phyloP scores from a whole-genome alignment of 2,329 filamentous ascomycete genomes.

The Penicillium capsulatum region DNA sequence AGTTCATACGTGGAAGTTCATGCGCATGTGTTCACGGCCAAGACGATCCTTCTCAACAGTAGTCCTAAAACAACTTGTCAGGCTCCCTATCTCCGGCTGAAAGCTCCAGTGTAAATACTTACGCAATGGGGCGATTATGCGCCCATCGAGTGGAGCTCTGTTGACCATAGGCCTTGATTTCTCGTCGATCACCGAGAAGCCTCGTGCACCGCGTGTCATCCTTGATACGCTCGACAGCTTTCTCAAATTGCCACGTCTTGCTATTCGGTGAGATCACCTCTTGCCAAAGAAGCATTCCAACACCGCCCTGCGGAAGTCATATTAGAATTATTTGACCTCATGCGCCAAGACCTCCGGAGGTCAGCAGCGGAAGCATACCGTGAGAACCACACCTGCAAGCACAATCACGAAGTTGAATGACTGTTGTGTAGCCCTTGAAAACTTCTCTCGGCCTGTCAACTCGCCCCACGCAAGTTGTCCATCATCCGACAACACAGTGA shows the following conservation, averaged over 20 bases:
- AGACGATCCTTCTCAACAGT: constrained; percentile 64
- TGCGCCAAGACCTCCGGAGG: neutral
- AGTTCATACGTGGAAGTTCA: constrained; percentile 72
- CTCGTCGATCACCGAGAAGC: constrained; percentile 67
- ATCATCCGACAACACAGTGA: constrained; percentile 83
- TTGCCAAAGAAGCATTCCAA: constrained; percentile 71
- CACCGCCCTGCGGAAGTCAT: constrained; percentile 56
- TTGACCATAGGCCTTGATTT: constrained; percentile 79
- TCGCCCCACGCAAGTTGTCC: constrained; percentile 77
- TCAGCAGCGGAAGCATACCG: constrained; percentile 50
- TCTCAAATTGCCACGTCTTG: constrained; percentile 84
- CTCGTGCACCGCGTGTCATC: constrained; percentile 66
- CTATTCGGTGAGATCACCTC: constrained; percentile 82
- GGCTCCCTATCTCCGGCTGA: neutral
- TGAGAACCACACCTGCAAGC: constrained; percentile 67
- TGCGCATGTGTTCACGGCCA: constrained; percentile 74
- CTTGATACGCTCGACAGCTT: constrained; percentile 74
- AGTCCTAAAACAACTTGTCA: constrained; percentile 47
- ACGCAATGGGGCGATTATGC: constrained; percentile 55
- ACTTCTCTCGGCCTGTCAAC: constrained; percentile 72
- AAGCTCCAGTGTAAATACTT: constrained; percentile 16
- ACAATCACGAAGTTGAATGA: constrained; percentile 82
- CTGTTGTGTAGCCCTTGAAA: constrained; percentile 80
- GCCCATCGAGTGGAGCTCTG: constrained; percentile 79
- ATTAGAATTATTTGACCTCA: neutral